These are phyloP conservation scores for Thelonectria olida DNA, from an alignment of 2,329 filamentous ascomycete species.

Conservation along the genomic window DNA sequence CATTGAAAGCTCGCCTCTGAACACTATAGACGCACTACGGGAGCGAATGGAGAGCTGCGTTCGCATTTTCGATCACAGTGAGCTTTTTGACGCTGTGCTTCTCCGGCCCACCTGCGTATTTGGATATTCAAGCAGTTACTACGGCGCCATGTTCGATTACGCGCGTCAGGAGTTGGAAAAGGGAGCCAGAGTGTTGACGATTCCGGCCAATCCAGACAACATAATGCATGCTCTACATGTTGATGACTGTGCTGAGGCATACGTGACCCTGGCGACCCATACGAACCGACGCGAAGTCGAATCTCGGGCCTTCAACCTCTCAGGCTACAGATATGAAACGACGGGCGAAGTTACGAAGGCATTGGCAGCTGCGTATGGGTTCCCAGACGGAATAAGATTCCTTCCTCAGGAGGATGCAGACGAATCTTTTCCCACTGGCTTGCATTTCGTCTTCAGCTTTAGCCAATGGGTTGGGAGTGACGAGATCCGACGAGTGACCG, in stretches of 20 bases:
- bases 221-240: conserved; percentile 59
- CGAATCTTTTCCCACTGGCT: conserved; percentile 25
- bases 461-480: conserved; percentile 55
- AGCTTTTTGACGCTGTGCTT: conserved; percentile 54
- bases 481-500: conserved; percentile 51
- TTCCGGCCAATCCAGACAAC: conserved; percentile 47
- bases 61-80: conserved; percentile 44
- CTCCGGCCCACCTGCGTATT: conserved; percentile 58
- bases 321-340: conserved; percentile 55
- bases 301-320: conserved; percentile 57
- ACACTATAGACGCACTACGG: conserved; percentile 37
- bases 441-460: conserved; percentile 45
- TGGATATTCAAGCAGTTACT: conserved; percentile 56
- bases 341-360: conserved; percentile 49
- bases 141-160: conserved; percentile 50
- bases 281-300: conserved; percentile 41
- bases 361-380: conserved; percentile 51
- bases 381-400: conserved; percentile 44
- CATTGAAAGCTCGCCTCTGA: conserved; percentile 52
- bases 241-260: conserved; percentile 60
- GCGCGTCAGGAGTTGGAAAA: conserved; percentile 37
- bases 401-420: conserved; percentile 27
- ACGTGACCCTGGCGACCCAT: conserved; percentile 55
- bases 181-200: conserved; percentile 35
- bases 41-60: conserved; percentile 45